phyloP scores from a whole-genome alignment of 345 rosid species.

The Abelmoschus esculentus region DNA sequence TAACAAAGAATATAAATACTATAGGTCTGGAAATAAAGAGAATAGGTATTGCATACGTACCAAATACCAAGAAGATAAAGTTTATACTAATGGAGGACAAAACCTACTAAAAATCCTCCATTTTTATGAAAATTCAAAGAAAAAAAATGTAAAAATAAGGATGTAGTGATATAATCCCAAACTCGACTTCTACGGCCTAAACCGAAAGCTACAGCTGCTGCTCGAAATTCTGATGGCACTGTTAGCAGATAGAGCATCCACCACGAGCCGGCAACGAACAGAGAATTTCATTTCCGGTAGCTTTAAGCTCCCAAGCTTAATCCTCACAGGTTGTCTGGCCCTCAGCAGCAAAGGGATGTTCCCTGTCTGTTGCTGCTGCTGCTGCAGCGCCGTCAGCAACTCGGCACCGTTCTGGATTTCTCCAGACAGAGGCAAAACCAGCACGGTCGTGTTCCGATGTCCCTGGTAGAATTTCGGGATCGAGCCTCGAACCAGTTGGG shows the following conservation, averaged over 20 bases:
- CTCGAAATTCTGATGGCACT: conserved; percentile 38
- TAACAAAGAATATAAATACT: no score
- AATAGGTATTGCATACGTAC: not conserved
- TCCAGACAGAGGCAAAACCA: conserved; percentile 47
- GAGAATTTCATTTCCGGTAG: conserved; percentile 49
- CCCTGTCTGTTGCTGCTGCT: conserved; percentile 42
- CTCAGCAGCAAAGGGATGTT: conserved; percentile 51
- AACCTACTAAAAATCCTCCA: conserved; percentile 7
- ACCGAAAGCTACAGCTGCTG: conserved; percentile 56
- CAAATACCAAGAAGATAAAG: not conserved
- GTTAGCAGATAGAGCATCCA: conserved; percentile 38
- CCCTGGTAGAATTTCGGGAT: conserved; percentile 90
- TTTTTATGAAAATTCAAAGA: not conserved
- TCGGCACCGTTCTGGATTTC: conserved; percentile 40
- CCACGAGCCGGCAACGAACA: conserved; percentile 52
- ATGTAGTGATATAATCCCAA: not conserved
- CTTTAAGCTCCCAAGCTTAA: conserved; percentile 70
- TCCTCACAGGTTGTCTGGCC: conserved; percentile 70
- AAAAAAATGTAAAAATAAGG: not conserved
- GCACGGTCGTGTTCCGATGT: conserved; percentile 64
- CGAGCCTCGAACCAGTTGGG: conserved; percentile 56
- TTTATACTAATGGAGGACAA: not conserved
- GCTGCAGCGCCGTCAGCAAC: conserved; percentile 28
- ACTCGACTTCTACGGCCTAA: conserved; percentile 31
- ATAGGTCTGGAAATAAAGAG: not conserved